These are phyloP conservation scores for Tolypocladium tundrense DNA, from an alignment of 2,329 filamentous ascomycete genomes.

Conservation along the genomic window DNA sequence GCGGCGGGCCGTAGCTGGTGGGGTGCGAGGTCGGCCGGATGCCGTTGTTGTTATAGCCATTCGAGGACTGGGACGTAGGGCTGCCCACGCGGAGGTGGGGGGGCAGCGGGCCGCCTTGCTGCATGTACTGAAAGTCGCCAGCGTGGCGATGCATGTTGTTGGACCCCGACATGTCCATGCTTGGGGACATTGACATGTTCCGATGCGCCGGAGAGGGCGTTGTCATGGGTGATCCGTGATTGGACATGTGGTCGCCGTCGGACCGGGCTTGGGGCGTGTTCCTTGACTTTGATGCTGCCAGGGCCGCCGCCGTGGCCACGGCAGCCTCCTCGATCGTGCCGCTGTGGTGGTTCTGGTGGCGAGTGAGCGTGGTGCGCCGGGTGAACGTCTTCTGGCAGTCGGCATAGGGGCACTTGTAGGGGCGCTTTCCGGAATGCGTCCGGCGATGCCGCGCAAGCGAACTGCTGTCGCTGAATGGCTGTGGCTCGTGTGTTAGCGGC, in stretches of 20 bases:
- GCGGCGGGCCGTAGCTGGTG: slow-evolving; percentile 68
- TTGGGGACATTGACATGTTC: slow-evolving; percentile 69
- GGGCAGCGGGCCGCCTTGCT: slow-evolving; percentile 65
- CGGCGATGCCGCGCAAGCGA: slow-evolving; percentile 87
- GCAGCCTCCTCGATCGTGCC: slow-evolving; percentile 92
- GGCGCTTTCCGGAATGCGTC: slow-evolving; percentile 90
- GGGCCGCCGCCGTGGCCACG: slow-evolving; percentile 74
- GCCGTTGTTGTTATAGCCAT: slow-evolving; percentile 36
- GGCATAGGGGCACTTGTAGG: slow-evolving; percentile 94
- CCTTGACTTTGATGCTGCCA: slow-evolving; percentile 46
- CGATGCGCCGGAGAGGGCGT: slow-evolving; percentile 79
- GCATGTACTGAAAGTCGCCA: slow-evolving; percentile 62
- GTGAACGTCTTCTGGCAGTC: slow-evolving; percentile 99
- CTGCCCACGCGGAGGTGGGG: slow-evolving; percentile 71
- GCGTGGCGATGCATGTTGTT: slow-evolving; percentile 55
- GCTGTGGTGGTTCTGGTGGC: slow-evolving; percentile 92
- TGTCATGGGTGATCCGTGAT: slow-evolving; percentile 62
- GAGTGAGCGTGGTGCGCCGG: slow-evolving; percentile 83
- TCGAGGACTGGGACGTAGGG: slow-evolving; percentile 56
- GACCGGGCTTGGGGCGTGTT: slow-evolving; percentile 44
- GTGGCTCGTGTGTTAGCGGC: slow-evolving; percentile 1
- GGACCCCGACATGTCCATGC: slow-evolving; percentile 59
- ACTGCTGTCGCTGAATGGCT: slow-evolving; percentile 95
- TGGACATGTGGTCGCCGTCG: slow-evolving; percentile 61
- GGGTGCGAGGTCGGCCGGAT: slow-evolving; percentile 79